These are phyloP conservation scores for Vanrija humicola DNA, from an alignment of 1,284 basidiomycete species.

Conservation along the genomic window DNA sequence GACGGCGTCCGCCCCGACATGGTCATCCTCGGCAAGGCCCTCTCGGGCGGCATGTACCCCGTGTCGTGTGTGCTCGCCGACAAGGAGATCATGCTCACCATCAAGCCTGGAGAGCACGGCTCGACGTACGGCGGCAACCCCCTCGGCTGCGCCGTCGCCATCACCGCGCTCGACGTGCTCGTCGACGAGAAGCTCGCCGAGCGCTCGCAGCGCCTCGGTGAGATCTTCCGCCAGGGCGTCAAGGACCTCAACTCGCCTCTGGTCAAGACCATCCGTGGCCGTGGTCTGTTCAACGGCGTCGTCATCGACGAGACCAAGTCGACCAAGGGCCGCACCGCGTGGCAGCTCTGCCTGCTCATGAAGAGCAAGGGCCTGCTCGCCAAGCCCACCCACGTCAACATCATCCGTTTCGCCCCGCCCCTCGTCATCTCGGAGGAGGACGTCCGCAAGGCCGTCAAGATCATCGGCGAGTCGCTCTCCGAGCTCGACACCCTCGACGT, in stretches of 20 bases:
- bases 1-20: conserved; percentile 88
- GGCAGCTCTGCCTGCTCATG: conserved; percentile 91
- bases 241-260: conserved; percentile 64
- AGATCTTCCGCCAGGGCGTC: conserved; percentile 70
- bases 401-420: conserved; percentile 89
- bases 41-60: conserved; percentile 93
- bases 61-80: conserved; percentile 91
- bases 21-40: conserved; percentile 89
- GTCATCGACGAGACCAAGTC: conserved; percentile 84
- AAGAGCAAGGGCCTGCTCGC: conserved; percentile 76
- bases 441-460: conserved; percentile 65
- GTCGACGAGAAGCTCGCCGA: conserved; percentile 77
- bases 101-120: conserved; percentile 96
- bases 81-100: conserved; percentile 87
- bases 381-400: conserved; percentile 81
- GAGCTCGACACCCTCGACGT: conserved; percentile 72
- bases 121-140: conserved; percentile 95
- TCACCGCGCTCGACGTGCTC: conserved; percentile 83
- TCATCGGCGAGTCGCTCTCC: conserved; percentile 70
- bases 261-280: conserved; percentile 71
- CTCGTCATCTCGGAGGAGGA: conserved; percentile 87
- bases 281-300: conserved; percentile 87
- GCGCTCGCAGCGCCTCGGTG: conserved; percentile 73
- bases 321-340: conserved; percentile 73
- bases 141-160: conserved; percentile 88